phyloP scores from a whole-genome alignment of 164 flowering plant species.

The Macadamia tetraphylla region DNA sequence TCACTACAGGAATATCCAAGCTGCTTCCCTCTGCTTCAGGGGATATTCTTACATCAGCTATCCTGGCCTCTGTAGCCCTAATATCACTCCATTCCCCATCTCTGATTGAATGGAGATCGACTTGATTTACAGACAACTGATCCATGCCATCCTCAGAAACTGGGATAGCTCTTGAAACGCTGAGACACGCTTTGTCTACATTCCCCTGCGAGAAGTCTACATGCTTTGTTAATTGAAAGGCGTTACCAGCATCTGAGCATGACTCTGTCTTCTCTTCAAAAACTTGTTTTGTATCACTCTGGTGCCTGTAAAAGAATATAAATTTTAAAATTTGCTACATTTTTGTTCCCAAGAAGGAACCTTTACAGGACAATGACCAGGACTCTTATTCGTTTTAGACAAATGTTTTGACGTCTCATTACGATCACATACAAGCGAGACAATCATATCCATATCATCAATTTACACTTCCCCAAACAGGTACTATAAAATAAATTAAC shows the following conservation, averaged over 20 bases:
- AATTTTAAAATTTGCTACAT: not conserved
- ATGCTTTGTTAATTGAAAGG: slow-evolving; percentile 62
- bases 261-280: slow-evolving; percentile 66
- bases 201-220: slow-evolving; percentile 71
- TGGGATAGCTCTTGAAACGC: slow-evolving; percentile 51
- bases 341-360: too few relatives aligned
- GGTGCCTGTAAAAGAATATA: slow-evolving; percentile 41
- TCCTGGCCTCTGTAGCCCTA: slow-evolving; percentile 60
- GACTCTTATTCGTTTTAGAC: too few relatives aligned
- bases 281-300: slow-evolving; percentile 55
- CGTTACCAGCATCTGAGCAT: slow-evolving; percentile 33
- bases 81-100: slow-evolving; percentile 87
- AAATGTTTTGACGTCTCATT: too few relatives aligned
- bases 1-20: slow-evolving; percentile 77
- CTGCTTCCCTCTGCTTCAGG: slow-evolving; percentile 60
- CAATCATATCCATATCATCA: too few relatives aligned
- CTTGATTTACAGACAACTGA: slow-evolving; percentile 36
- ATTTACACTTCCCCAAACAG: too few relatives aligned
- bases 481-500: not conserved
- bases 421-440: not conserved
- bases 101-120: slow-evolving; percentile 35
- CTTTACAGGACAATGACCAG: too few relatives aligned
- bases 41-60: slow-evolving; percentile 71
- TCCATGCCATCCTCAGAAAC: slow-evolving; percentile 39
- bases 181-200: slow-evolving; percentile 89